Evolutionary conservation across 352 stramenopile species (phyloP).

Genomic region (Phytophthora uliginosa): DNA sequence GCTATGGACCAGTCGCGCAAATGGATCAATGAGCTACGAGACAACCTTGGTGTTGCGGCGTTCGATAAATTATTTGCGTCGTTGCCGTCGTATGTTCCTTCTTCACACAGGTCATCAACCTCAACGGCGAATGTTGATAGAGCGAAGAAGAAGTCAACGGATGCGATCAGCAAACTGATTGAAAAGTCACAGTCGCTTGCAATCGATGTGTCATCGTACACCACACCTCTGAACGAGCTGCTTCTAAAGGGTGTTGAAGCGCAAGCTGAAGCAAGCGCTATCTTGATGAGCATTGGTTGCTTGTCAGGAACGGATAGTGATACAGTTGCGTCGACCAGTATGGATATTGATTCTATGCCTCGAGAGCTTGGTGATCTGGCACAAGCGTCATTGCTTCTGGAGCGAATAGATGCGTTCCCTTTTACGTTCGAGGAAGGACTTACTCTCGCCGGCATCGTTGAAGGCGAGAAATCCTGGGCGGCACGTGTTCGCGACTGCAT

Average conservation of each 20-base stretch:
- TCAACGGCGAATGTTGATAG: conserved; percentile 37
- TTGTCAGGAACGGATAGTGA: conserved; percentile 21
- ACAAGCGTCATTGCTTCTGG: conserved; percentile 64
- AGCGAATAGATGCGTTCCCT: conserved; percentile 73
- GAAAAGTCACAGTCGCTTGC: conserved; percentile 69
- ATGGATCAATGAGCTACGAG: conserved; percentile 84
- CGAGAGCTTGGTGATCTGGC: conserved; percentile 54
- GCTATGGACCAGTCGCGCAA: conserved; percentile 72
- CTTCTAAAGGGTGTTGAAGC: conserved; percentile 56
- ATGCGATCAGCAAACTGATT: conserved; percentile 71
- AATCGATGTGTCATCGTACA: conserved; percentile 78
- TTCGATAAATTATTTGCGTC: conserved; percentile 78
- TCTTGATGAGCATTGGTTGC: conserved; percentile 70
- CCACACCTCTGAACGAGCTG: conserved; percentile 64
- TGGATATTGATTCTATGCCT: conserved; percentile 34
- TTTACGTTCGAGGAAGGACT: conserved; percentile 82
- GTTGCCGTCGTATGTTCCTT: conserved; percentile 37
- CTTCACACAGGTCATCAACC: conserved; percentile 32
- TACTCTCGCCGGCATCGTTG: conserved; percentile 62
- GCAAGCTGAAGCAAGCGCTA: conserved; percentile 58
- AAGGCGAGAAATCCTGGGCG: conserved; percentile 72
- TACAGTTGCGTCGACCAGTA: conserved; percentile 10
- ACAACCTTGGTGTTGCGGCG: conserved; percentile 61
- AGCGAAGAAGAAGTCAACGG: conserved; percentile 73
- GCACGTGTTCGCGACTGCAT: conserved; percentile 78